Conservation (phyloP, 768 basidiomycete species). For the Postia placenta region DNA sequence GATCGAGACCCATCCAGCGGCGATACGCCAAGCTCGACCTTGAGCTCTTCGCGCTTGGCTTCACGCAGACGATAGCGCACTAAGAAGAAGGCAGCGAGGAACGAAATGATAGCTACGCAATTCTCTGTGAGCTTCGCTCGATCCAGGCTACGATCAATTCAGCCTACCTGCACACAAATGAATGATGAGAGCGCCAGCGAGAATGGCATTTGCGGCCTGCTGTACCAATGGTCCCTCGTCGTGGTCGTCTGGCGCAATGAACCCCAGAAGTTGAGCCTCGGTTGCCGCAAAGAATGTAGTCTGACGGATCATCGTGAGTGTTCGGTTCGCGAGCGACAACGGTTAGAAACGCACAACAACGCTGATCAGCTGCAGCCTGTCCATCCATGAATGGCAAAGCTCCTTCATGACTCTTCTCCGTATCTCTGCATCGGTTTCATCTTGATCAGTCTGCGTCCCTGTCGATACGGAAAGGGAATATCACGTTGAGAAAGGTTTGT, state of each 20-base stretch:
- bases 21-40: conserved; percentile 26
- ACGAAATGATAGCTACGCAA: conserved; percentile 36
- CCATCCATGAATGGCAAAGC: conserved; percentile 57
- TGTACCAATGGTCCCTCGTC: not conserved
- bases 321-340: not conserved
- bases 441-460: conserved; percentile 46
- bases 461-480: not conserved
- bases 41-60: conserved; percentile 41
- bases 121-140: not conserved
- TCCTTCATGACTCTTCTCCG: conserved; percentile 40
- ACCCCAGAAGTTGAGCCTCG: conserved; percentile 46
- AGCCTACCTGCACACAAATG: conserved; percentile 45
- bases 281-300: conserved; percentile 59
- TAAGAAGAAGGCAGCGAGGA: conserved; percentile 51
- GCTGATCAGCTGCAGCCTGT: conserved; percentile 53
- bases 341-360: conserved; percentile 45
- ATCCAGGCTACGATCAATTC: not conserved
- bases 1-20: conserved; percentile 16
- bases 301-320: conserved; percentile 22
- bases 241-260: conserved; percentile 29
- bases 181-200: conserved; percentile 48
- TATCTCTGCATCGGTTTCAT: conserved; percentile 40
- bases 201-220: conserved; percentile 34
- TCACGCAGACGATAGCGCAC: conserved; percentile 49
- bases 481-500: no score